A percentile compares a stretch with the other conserved stretches of the same genome.
Evolutionary conservation across 2,329 filamentous ascomycete species (phyloP).

Genomic region (Epichloe brachyelytri): DNA sequence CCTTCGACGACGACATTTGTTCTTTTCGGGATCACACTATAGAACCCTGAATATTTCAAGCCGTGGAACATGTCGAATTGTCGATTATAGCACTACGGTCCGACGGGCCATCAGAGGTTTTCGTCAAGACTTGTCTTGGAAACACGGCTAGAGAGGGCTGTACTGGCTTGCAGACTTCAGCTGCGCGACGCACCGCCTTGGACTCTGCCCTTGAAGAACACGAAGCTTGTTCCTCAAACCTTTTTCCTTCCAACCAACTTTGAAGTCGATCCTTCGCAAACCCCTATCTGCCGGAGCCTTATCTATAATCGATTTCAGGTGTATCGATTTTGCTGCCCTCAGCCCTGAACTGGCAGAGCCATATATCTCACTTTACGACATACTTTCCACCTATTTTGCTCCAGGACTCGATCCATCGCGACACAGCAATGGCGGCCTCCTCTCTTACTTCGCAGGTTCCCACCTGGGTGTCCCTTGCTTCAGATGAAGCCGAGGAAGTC

Average conservation of each 20-base stretch:
- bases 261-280: not conserved
- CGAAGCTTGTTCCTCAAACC: not conserved
- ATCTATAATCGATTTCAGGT: not conserved
- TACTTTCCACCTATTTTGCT: not conserved
- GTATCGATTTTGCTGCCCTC: not conserved
- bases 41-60: not conserved
- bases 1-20: not conserved
- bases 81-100: slow-evolving; percentile 25
- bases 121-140: slow-evolving; percentile 7
- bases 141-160: slow-evolving; percentile 10
- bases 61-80: slow-evolving; percentile 18
- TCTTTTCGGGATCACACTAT: not conserved
- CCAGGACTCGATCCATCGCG: not conserved
- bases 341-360: not conserved
- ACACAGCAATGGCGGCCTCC: slow-evolving; percentile 15
- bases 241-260: not conserved
- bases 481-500: slow-evolving; percentile 59
- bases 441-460: slow-evolving; percentile 15
- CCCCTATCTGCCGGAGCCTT: not conserved
- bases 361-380: not conserved
- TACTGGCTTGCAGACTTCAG: slow-evolving; percentile 14
- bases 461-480: slow-evolving; percentile 23
- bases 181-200: slow-evolving; percentile 9
- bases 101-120: slow-evolving; percentile 21
- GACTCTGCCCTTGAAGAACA: not conserved